Conservation (phyloP, 1,139 yeast species). For the Scheffersomyces cryptocercus region DNA sequence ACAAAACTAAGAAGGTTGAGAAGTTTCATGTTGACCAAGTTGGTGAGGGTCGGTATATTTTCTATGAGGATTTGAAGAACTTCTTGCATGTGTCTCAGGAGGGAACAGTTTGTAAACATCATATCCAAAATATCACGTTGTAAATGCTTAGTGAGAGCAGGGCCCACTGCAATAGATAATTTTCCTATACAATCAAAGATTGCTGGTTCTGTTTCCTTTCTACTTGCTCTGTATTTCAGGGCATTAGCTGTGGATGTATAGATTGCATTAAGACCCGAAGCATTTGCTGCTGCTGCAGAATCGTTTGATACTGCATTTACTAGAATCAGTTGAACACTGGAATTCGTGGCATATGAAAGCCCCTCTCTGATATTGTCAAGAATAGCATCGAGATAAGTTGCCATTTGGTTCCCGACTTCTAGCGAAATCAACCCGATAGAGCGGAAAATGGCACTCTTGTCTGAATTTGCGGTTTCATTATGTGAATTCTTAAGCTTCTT, state of each 20-base stretch:
- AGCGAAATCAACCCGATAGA: constrained; percentile 85
- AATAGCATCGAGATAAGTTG: constrained; percentile 85
- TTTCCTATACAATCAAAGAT: constrained; percentile 88
- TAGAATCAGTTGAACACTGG: constrained; percentile 44
- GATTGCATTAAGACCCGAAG: constrained; percentile 22
- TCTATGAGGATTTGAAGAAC: constrained; percentile 68
- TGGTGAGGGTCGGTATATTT: constrained; percentile 79
- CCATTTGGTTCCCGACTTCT: constrained; percentile 84
- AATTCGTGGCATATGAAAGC: constrained; percentile 48
- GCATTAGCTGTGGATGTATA: constrained; percentile 32
- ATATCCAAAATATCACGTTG: constrained; percentile 80
- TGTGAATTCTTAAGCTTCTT: constrained; percentile 60
- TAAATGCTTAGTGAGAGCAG: constrained; percentile 88
- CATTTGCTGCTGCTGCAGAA: constrained; percentile 12
- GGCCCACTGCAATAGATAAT: constrained; percentile 87
- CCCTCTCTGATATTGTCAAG: constrained; percentile 84
- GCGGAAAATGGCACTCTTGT: constrained; percentile 73
- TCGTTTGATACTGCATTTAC: constrained; percentile 42
- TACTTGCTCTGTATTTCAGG: constrained; percentile 59
- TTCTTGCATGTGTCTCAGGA: constrained; percentile 76
- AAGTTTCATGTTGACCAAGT: constrained; percentile 68
- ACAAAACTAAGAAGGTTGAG: constrained; percentile 74
- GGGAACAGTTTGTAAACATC: constrained; percentile 74
- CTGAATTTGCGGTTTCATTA: constrained; percentile 47
- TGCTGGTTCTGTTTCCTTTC: constrained; percentile 81